These are phyloP conservation scores for Colletotrichum musae DNA, from an alignment of 2,329 filamentous ascomycete genomes.

Conservation along the genomic window DNA sequence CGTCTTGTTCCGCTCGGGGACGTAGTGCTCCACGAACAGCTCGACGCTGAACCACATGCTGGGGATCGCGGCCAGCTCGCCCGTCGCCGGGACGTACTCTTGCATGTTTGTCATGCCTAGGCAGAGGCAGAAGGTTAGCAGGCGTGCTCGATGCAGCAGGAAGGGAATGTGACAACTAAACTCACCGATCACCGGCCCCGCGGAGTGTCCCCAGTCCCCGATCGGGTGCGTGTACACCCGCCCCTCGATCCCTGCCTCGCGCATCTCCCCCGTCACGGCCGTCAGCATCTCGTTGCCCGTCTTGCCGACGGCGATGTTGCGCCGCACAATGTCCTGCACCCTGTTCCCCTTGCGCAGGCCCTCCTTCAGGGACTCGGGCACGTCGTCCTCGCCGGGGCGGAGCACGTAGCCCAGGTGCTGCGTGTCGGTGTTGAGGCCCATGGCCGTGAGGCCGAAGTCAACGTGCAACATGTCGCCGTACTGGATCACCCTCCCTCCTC, in stretches of 20 bases:
- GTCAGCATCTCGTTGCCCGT: slow-evolving; percentile 62
- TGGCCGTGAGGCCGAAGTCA: slow-evolving; percentile 63
- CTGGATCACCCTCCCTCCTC: slow-evolving; percentile 50
- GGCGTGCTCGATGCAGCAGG: background rate
- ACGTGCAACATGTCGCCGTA: slow-evolving; percentile 64
- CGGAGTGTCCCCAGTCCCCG: slow-evolving; percentile 66
- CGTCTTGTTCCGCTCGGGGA: slow-evolving; percentile 60
- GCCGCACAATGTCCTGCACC: slow-evolving; percentile 62
- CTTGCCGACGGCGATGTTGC: slow-evolving; percentile 59
- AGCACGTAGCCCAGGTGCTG: slow-evolving; percentile 66
- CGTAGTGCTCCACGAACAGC: slow-evolving; percentile 62
- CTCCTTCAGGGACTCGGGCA: slow-evolving; percentile 57
- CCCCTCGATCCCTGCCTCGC: slow-evolving; percentile 58
- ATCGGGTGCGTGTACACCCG: slow-evolving; percentile 65
- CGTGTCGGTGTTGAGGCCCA: slow-evolving; percentile 65
- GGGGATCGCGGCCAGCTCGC: slow-evolving; percentile 60
- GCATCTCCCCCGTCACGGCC: slow-evolving; percentile 56
- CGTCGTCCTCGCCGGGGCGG: slow-evolving; percentile 55
- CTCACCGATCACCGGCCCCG: slow-evolving; percentile 62
- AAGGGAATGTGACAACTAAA: background rate
- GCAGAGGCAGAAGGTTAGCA: background rate
- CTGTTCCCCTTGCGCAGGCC: slow-evolving; percentile 62
- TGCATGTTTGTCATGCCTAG: slow-evolving; percentile 66
- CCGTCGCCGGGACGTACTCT: slow-evolving; percentile 60
- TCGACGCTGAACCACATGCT: slow-evolving; percentile 66